Base-by-base conservation (phyloP, 257 asterid genomes). In the Oldenlandia corymbosa region DNA sequence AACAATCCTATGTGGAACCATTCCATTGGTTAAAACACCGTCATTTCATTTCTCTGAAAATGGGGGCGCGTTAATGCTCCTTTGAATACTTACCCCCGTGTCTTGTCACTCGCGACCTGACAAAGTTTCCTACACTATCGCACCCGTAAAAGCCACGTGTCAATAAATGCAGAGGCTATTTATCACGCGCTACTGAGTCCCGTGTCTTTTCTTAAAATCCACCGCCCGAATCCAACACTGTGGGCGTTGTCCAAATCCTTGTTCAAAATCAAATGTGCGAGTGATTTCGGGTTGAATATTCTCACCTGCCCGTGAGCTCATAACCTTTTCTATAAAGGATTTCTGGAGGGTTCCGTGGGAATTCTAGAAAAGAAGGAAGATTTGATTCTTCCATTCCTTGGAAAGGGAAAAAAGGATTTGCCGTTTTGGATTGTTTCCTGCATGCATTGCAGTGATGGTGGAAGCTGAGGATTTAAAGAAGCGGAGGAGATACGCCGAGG, bases 361-460 rank as follows among this genome's bases (percentile, higher is more conserved):
- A 34, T 34, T 4, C 46, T 27, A 0, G 8, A 27, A 28, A 49
- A 27, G 52, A 27, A 32, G 12, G 10, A 34, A 34, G 39, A 30
- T 13, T 28, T 31, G 7, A 31, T 45, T 62, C 28, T 9, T 42
- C 31, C n/a, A 28, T 5, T 31, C 30, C 18, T 2, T 8, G 9
- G 11, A 17, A 5, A 45, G n/a, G 57, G 31, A 10, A 8, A 43
- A 62, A 21, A 62, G 13, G 3, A 17, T 47, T 12, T 11, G 26
- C 10, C 39, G n/a, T 61, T 61, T 45, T 18, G 67, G 18, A 1
- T 31, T 30, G 14, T 68, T 27, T 8, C 23, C 23, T 37, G 8
- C 41, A 26, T 21, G 47, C 30, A 64, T 50, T 63, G 28, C 30
- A 45, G 81, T 24, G 56, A 91, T 91, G 98, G 96, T 76, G 83